Percentiles rank a stretch among this genome's conserved stretches.
Evolutionary conservation across 2,329 filamentous ascomycete species (phyloP).

Genomic region (Xylaria digitata): DNA sequence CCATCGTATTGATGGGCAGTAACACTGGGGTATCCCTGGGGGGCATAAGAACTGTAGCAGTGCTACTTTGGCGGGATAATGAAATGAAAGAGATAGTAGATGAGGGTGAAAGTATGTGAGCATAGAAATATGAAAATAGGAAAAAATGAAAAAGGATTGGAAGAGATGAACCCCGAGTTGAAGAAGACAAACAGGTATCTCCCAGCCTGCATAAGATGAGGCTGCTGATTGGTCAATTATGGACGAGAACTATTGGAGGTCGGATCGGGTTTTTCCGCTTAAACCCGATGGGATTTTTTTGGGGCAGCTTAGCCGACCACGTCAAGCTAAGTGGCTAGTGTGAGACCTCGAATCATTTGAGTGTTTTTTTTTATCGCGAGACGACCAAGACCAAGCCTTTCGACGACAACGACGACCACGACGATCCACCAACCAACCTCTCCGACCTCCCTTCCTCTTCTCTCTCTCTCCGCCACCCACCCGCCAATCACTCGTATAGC

Average conservation of each 20-base stretch:
- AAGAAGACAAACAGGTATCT: neutral
- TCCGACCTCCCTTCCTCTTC: neutral
- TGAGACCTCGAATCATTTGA: conserved; percentile 50
- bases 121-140: neutral
- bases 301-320: conserved; percentile 42
- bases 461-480: conserved; percentile 1
- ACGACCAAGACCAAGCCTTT: conserved; percentile 43
- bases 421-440: conserved; percentile 18
- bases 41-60: neutral
- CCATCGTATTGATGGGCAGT: neutral
- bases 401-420: conserved; percentile 43
- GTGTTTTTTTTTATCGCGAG: conserved; percentile 57
- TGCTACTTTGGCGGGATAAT: neutral
- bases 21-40: neutral
- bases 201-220: neutral
- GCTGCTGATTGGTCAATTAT: conserved; percentile 34
- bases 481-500: conserved; percentile 38
- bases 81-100: neutral
- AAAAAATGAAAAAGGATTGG: no score
- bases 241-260: conserved; percentile 31
- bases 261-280: conserved; percentile 51
- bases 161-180: no score
- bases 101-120: neutral
- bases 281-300: conserved; percentile 40
- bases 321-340: conserved; percentile 26